phyloP scores from a whole-genome alignment of 495 filamentous ascomycete species.

The Hypomontagnella submonticulosa region DNA sequence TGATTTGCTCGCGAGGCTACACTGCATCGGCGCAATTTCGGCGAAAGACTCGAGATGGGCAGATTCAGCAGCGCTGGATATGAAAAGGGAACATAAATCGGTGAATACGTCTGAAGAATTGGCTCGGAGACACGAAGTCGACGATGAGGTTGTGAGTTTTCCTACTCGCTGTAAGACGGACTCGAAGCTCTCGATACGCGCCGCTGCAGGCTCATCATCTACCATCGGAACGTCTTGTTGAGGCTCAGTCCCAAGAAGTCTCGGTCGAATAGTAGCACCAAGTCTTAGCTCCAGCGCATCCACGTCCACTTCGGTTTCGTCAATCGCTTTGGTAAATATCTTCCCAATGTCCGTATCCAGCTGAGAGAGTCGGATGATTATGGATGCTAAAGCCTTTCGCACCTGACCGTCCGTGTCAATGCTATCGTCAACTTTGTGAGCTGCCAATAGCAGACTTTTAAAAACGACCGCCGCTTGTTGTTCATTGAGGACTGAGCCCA shows the following conservation, averaged over 20 bases:
- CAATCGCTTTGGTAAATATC: conserved; percentile 67
- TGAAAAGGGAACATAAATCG: conserved; percentile 71
- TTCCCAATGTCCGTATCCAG: conserved; percentile 63
- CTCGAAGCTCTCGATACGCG: conserved; percentile 37
- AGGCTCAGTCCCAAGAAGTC: conserved; percentile 44
- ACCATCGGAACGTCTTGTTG: conserved; percentile 66
- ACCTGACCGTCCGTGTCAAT: conserved; percentile 59
- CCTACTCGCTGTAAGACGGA: conserved; percentile 42
- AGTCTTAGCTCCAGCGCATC: conserved; percentile 76
- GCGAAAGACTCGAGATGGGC: conserved; percentile 66
- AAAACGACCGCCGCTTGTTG: conserved; percentile 70
- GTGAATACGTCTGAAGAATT: conserved; percentile 58
- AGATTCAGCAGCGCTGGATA: conserved; percentile 64
- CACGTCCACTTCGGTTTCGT: conserved; percentile 71
- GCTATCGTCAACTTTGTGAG: conserved; percentile 63
- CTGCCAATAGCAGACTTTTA: conserved; percentile 67
- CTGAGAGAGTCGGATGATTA: conserved; percentile 70
- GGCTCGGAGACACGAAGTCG: conserved; percentile 61
- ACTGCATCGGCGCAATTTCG: conserved; percentile 66
- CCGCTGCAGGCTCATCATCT: conserved; percentile 47
- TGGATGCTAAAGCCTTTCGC: conserved; percentile 70
- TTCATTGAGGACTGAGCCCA: conserved; percentile 68
- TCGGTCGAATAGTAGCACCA: conserved; percentile 69
- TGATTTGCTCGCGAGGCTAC: conserved; percentile 63
- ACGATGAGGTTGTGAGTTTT: conserved; percentile 53